Base-by-base conservation (phyloP, 75 land plant genomes). In the Sequoia sempervirens region DNA sequence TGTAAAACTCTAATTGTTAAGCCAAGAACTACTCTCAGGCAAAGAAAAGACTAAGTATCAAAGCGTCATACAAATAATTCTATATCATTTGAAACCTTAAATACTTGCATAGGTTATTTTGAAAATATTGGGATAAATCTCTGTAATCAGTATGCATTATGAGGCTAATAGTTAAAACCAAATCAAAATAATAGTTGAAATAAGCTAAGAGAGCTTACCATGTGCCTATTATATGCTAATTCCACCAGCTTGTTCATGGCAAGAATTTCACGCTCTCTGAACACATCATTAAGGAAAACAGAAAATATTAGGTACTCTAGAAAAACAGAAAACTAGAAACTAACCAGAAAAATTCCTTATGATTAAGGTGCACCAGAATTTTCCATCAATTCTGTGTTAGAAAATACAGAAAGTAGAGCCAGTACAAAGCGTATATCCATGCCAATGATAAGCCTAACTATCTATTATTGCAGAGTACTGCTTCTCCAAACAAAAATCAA, bases 191-290 rank as follows among this genome's bases (percentile, higher is more conserved):
- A 15, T 34, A 36, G 23, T 32, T 81, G 47, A 78, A 85, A 47
- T 15, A 86, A 38, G 17, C 9, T 20, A 37, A 26, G 41, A 37
- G 32, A 36, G 34, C 73, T 91, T 88, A 95, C 97, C 97, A 89
- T 87, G 52, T 91, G 90, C 79, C 88, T 91, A 20, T 85, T 88
- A 83, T 92, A 94, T 26, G 99, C 96, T 90, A 87, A 91, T 58
- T 80, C 90, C 20, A 93, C 89, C 85, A 95, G 93, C 84, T 93
- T 91, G 78, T 88, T 86, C 84, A 95, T 80, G 28, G 93, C 99
- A 86, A 87, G 88, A 28, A 75, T 85, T 83, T 93, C 96, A 58
- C 92, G 90, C 40, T 90, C 92, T 90, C 99, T 97, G 78, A 36
- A 90, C 23, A 47, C 64, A 36, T 18, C 73, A 52, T 30, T 32